Evolutionary conservation across 73 alveolate genomes (phyloP), one percentile per base, ranked within the genome.

Genomic region (Breviolum minutum): DNA sequence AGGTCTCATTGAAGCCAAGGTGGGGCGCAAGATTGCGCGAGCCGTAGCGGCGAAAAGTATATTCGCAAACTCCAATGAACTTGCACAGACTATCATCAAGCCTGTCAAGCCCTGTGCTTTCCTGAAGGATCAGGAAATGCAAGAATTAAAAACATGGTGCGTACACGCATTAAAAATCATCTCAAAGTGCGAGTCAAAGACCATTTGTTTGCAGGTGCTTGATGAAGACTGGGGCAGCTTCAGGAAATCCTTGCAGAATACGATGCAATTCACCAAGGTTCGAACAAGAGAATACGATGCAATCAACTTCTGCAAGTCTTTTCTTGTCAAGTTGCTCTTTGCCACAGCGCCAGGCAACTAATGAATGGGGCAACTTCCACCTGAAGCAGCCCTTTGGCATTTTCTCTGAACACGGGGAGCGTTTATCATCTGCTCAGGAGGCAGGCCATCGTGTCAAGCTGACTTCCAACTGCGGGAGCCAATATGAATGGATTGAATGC

Each of bases 321-420:
- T 32, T 24, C 14, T 32, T 24, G n/a, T 19, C 40, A 24, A 22
- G 54, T 81, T 24, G 32, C 17, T 48, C 9, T n/a, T 7, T 24
- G 27, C 10, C 17, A 19, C 11, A 17, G 16, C 26, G 7, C 9
- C 60, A 94, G 99, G 99, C 99, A 29, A 94, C 99, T 85, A 94
- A 94, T 60, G 94, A 94, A 62, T 94, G 99, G 99, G 99, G 99
- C 76, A 63, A 94, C 94, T 94, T 94, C 94, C 99, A 94, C 54
- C 71, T 94, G 94, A 94, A 94, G 94, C 99, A 94, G 66, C 94
- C 94, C 73, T 77, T 63, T 63, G 93, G 99, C 32, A 68, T 94
- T 71, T 94, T 94, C 94, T 40, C 81, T 30, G 86, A 30, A 17
- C 54, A 29, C 11, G 99, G 99, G 8, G 61, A 22, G 20, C 83